phyloP scores from a whole-genome alignment of 176 grass and related monocot genomes.

The Hsuehochloa calcarea region DNA sequence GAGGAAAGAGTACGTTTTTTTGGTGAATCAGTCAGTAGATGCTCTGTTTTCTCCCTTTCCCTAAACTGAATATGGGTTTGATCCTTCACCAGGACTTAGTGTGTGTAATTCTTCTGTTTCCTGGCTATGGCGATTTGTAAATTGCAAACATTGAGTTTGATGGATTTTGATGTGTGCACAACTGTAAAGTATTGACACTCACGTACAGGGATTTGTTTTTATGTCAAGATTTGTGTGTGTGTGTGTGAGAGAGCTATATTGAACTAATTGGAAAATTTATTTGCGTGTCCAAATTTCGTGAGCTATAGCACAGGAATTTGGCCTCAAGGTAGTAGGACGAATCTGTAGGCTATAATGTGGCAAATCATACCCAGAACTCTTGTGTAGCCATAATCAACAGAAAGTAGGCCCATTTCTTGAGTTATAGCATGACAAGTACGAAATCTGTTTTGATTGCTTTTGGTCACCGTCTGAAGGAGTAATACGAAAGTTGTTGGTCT shows the following conservation, averaged over 20 bases:
- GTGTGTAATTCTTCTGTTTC: conserved; percentile 17
- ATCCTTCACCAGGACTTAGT: conserved; percentile 25
- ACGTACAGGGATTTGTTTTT: too few relatives aligned
- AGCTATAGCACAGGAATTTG: not conserved
- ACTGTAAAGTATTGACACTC: too few relatives aligned
- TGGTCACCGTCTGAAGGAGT: not conserved
- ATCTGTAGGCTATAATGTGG: not conserved
- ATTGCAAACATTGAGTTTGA: conserved; percentile 30
- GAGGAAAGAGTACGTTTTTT: conserved; percentile 3
- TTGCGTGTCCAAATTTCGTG: not conserved
- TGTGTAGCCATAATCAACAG: not conserved
- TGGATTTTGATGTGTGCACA: conserved; percentile 14
- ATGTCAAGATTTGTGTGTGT: too few relatives aligned
- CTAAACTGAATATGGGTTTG: not conserved
- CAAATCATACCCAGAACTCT: not conserved
- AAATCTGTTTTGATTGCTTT: not conserved
- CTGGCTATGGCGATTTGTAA: conserved; percentile 33
- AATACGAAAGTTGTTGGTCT: not conserved
- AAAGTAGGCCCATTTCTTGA: not conserved
- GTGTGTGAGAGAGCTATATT: too few relatives aligned
- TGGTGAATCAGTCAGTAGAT: conserved; percentile 28
- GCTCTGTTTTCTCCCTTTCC: not conserved
- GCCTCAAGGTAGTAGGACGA: too few relatives aligned
- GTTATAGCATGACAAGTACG: not conserved
- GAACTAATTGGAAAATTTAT: too few relatives aligned